Evolutionary conservation across 768 basidiomycete species (phyloP).

Genomic region (Lactarius trivialis): DNA sequence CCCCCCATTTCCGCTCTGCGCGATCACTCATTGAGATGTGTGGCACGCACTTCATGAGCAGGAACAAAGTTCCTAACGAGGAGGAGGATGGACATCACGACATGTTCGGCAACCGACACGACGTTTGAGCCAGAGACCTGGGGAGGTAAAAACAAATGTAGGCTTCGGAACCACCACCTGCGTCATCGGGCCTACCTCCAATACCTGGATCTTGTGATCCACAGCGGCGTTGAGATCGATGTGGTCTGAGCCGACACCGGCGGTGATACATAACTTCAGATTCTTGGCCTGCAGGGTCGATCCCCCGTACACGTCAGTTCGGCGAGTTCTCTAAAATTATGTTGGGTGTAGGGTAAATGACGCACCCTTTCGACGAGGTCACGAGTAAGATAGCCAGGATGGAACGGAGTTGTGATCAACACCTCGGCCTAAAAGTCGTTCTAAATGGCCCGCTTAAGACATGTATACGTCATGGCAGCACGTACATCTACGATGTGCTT

Average conservation of each 20-base stretch:
- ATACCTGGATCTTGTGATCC: conserved; percentile 69
- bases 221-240: conserved; percentile 87
- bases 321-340: conserved; percentile 1
- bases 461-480: conserved; percentile 16
- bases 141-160: conserved; percentile 13
- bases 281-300: conserved; percentile 62
- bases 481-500: conserved; percentile 75
- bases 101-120: conserved; percentile 87
- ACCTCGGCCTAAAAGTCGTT: conserved; percentile 54
- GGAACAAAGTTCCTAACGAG: conserved; percentile 88
- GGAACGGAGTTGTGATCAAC: conserved; percentile 80
- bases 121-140: conserved; percentile 85
- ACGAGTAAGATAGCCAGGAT: conserved; percentile 75
- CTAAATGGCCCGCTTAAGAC: conserved; percentile 1
- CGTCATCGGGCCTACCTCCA: conserved; percentile 41
- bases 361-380: conserved; percentile 63
- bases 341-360: neutral
- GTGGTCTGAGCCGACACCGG: conserved; percentile 87
- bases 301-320: conserved; percentile 2
- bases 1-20: neutral
- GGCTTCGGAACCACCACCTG: conserved; percentile 3
- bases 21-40: neutral
- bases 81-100: conserved; percentile 83
- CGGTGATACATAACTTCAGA: conserved; percentile 84
- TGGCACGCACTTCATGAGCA: conserved; percentile 62